Evolutionary conservation across 805 yeast genomes (phyloP).

Genomic region (Candida koratica): DNA sequence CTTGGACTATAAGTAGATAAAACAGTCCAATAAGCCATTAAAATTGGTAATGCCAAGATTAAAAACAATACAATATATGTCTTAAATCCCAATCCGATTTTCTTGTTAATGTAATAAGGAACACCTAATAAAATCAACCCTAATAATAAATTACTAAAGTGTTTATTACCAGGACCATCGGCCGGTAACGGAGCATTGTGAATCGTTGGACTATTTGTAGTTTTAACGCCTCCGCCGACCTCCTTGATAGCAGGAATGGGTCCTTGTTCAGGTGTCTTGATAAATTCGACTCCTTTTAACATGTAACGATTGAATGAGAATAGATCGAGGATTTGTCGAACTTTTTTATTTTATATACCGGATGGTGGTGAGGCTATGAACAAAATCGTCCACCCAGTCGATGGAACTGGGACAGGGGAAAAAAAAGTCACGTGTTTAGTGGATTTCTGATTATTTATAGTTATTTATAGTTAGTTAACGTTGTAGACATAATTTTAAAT

Average conservation of each 20-base stretch:
- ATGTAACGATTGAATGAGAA: constrained; percentile 15
- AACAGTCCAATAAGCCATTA: constrained; percentile 80
- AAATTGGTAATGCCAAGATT: constrained; percentile 60
- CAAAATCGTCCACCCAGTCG: too few relatives aligned
- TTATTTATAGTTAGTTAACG: too few relatives aligned
- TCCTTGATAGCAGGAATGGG: constrained; percentile 24
- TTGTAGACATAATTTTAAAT: too few relatives aligned
- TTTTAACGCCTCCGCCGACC: constrained; percentile 33
- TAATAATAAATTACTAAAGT: constrained; percentile 62
- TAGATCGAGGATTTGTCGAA: constrained; percentile 8
- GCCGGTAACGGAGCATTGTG: constrained; percentile 86
- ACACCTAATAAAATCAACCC: constrained; percentile 47
- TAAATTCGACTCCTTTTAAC: constrained; percentile 48
- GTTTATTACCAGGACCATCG: constrained; percentile 82
- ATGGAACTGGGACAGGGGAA: not conserved
- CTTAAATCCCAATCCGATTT: constrained; percentile 66
- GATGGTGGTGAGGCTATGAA: constrained; percentile 1
- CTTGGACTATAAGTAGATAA: constrained; percentile 77
- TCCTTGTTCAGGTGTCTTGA: constrained; percentile 50
- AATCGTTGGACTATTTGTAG: constrained; percentile 59
- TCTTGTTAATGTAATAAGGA: constrained; percentile 61
- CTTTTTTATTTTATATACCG: constrained; percentile 2
- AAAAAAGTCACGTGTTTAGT: too few relatives aligned
- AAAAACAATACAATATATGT: constrained; percentile 60
- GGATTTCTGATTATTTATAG: too few relatives aligned